Base-by-base conservation (phyloP, 2,329 filamentous ascomycete genomes). In the Cordyceps militaris region DNA sequence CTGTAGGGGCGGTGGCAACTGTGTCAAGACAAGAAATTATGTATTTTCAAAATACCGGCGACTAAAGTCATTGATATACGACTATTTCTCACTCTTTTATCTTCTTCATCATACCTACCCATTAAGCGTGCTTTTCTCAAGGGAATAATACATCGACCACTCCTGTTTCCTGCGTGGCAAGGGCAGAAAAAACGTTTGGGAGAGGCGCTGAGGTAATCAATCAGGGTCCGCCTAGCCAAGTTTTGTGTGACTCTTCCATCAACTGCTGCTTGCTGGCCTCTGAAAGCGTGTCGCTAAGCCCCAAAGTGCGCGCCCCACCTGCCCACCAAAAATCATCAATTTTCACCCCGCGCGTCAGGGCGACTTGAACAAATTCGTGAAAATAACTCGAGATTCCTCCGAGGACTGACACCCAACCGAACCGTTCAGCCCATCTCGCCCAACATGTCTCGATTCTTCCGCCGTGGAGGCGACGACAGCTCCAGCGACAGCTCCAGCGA, bases 371-470 rank as follows among this genome's bases (percentile, higher is more conserved):
- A 61, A 58, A 57, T 46, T 43, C 55, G 46, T 50, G 55, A 50
- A 40, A 32, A 43, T 11, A 50, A 36, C 26, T 57, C 46, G 55
- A 57, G 55, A 57, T 56, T 30, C 40, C 40, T 4, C 40, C 44
- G 53, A 56, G 40, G 34, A 52, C 48, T 47, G 49, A 58, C 56
- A 40, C 38, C 53, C n/a, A 40, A 38, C 21, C 47, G 40, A 19
- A 28, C 46, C 53, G 19, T 43, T 51, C 46, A 50, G 57, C 28
- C 55, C 46, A 59, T 44, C 51, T 64, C 62, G 64, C 68, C 73
- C 78, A 88, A 71, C 62, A 94, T 93, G 89, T 97, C 94, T 83
- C 89, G 91, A 79, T 99, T 97, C 78, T 97, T 97, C 83, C 89
- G 91, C 76, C 48, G 58, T 63, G 89, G 89, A 74, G 89, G 87